Evolutionary conservation across 345 rosid genomes (phyloP), one percentile per base, ranked within the genome.

Genomic region (Crucihimalaya himalaica): DNA sequence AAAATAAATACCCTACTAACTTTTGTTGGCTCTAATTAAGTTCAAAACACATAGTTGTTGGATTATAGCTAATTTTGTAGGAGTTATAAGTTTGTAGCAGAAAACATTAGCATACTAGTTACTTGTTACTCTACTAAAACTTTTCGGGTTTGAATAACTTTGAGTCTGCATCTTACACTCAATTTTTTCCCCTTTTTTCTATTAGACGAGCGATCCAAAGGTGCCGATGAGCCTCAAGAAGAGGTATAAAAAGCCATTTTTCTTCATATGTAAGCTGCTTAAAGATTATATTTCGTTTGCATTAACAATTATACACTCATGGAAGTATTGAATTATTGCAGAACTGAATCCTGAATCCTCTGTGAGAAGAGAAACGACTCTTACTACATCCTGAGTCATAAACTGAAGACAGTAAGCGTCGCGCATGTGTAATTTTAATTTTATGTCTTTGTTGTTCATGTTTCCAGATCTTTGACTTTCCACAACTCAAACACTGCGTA

Each of bases 161-260:
- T 5, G 34, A 29, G 6, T 59, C 39, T 71, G 50, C n/a, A 23
- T 40, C 75, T 60, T 51, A 71, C 61, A 19, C 46, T 46, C 20
- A 51, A 11, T 0, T 27, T 20, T 74, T 16, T 10, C n/a, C 0
- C 0, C 0, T 11, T 14, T 28, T 2, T 8, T 7, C 15, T 58
- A 29, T 59, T 60, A 75, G 79, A 75, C 1, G 79, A 75, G 42
- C 64, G 54, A 68, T 2, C 63, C 70, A 68, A 75, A 75, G 79
- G 64, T 61, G 66, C 20, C 14, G 79, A 75, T 34, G 79, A 75
- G 64, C 34, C 74, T 40, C 56, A 75, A 63, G 74, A 75, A 4
- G 79, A 75, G 79, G 79, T 75, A 75, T 28, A 5, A 14, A 31
- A 67, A 59, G n/a, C 19, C 2, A 6, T 5, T 34, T 19, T 16